phyloP scores from a whole-genome alignment of 140 eudicot genomes.

The Cichorium intybus region DNA sequence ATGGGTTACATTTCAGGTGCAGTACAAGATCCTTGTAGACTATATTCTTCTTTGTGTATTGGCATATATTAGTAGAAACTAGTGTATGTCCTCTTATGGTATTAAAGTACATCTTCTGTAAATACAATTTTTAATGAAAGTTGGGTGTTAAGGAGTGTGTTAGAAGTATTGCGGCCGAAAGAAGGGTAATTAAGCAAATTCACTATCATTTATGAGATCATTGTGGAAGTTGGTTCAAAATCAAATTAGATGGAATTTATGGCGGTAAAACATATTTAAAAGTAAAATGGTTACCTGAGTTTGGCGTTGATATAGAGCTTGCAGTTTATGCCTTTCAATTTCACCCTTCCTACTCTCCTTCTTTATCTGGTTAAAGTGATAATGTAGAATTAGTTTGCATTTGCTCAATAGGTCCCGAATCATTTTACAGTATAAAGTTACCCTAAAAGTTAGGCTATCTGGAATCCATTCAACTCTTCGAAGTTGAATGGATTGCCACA shows the following conservation, averaged over 20 bases:
- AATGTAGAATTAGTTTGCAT: slow-evolving; percentile 14
- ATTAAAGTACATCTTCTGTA: too few species aligned
- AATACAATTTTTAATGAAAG: too few species aligned
- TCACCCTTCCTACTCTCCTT: slow-evolving; percentile 91
- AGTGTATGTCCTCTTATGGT: too few species aligned
- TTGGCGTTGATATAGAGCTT: slow-evolving; percentile 89
- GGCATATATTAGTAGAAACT: too few species aligned
- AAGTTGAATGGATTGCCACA: too few species aligned
- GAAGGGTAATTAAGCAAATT: not conserved
- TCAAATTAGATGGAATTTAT: slow-evolving; percentile 5
- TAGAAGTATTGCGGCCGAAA: too few species aligned
- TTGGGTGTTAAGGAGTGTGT: too few species aligned
- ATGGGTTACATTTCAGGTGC: too few species aligned
- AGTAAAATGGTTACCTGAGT: slow-evolving; percentile 49
- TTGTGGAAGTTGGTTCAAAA: not conserved
- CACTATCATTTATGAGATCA: slow-evolving; percentile 11
- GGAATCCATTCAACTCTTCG: too few species aligned
- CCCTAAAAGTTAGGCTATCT: too few species aligned
- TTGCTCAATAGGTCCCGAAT: slow-evolving; percentile 5
- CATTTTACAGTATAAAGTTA: not conserved
- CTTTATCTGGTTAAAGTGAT: slow-evolving; percentile 46
- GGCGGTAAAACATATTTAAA: not conserved
- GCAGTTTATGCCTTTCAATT: slow-evolving; percentile 82
- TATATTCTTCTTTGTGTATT: too few species aligned
- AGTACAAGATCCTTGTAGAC: too few species aligned